Evolutionary conservation across 225 moss, liverwort and hornwort species (phyloP).

Genomic region (Neckera pumila): DNA sequence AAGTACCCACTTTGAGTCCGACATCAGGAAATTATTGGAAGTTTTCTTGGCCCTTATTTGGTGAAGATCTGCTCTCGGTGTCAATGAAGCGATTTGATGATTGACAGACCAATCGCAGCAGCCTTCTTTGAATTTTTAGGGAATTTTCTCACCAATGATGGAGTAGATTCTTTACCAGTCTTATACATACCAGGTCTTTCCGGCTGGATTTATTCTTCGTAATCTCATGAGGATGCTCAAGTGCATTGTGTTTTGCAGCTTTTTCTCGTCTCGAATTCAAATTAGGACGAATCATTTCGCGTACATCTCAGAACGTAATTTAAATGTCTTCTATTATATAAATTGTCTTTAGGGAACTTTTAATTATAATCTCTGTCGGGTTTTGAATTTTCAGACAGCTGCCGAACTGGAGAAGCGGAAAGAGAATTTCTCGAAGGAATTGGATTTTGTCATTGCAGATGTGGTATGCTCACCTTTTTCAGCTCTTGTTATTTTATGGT

Average conservation of each 20-base stretch:
- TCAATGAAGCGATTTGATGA: not conserved
- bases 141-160: not conserved
- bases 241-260: not conserved
- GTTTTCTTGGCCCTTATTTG: not conserved
- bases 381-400: slow-evolving; percentile 47
- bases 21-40: not conserved
- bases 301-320: not conserved
- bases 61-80: not conserved
- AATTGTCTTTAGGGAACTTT: not conserved
- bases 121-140: not conserved
- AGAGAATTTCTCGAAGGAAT: slow-evolving; percentile 76
- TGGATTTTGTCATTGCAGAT: slow-evolving; percentile 91
- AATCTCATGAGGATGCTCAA: not conserved
- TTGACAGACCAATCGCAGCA: not conserved
- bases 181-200: not conserved
- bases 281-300: not conserved
- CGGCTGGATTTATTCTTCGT: not conserved
- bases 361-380: not conserved
- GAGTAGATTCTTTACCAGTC: not conserved
- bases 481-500: not conserved
- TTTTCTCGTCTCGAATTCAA: not conserved
- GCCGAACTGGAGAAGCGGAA: slow-evolving; percentile 93
- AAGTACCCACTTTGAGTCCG: not conserved
- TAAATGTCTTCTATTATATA: not conserved
- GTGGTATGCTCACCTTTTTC: slow-evolving; percentile 36